phyloP scores from a whole-genome alignment of 345 rosid species.

The Eucalyptus albens region DNA sequence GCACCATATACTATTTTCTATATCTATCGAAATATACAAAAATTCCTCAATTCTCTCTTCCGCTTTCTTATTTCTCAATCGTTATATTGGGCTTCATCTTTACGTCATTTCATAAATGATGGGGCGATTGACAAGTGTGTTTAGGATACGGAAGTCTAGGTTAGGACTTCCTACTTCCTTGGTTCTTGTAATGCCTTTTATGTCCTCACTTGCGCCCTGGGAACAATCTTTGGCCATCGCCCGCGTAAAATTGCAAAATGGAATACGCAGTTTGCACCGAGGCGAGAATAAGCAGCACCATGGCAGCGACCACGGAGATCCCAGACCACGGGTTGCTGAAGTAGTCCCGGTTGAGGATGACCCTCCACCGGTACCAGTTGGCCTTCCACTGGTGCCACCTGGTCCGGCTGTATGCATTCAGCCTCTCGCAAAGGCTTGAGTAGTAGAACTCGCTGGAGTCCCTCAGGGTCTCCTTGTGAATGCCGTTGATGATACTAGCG shows the following conservation, averaged over 20 bases:
- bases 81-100: neutral
- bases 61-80: too few relatives aligned
- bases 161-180: neutral
- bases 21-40: too few relatives aligned
- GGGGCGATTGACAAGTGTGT: neutral
- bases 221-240: neutral
- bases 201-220: neutral
- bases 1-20: too few relatives aligned
- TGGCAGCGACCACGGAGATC: neutral
- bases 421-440: neutral
- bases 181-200: neutral
- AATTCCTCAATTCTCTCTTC: too few relatives aligned
- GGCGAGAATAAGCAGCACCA: neutral
- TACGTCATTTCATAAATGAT: neutral
- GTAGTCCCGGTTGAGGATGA: neutral
- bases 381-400: neutral
- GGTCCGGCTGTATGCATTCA: neutral
- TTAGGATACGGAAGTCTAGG: neutral
- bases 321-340: conserved; percentile 1
- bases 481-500: neutral
- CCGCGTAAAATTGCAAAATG: neutral
- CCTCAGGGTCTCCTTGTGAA: neutral
- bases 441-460: neutral
- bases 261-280: neutral
- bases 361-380: neutral